Evolutionary conservation across 768 basidiomycete species (phyloP), one percentile per base, ranked within the genome.

Genomic region (Phaffia australis): DNA sequence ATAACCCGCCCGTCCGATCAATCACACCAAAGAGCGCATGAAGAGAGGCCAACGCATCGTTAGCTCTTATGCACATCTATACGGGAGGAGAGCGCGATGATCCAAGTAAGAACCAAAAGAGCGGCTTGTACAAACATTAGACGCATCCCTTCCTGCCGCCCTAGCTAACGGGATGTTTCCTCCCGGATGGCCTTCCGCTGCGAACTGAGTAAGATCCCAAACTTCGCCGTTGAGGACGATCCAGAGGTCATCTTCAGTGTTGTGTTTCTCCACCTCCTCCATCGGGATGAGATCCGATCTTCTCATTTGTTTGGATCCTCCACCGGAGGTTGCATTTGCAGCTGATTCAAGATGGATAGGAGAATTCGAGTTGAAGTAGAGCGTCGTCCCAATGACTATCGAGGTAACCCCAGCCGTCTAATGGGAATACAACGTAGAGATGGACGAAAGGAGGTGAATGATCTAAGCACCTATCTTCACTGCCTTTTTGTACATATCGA

Each of bases 121-220:
- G 11, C 35, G 35, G 11, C 11, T 5, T 42, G 35, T 42, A 42
- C 35, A 11, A 19, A 59, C 72, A 16, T 64, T 51, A 1, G 73
- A 70, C 3, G 74, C 75, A 51, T 76, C 75, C 32, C 68, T 71
- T 5, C 75, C 75, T 54, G 75, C 75, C 19, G 65, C 70, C 25
- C 72, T 67, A 47, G 73, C 70, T 9, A 76, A 72, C 0, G 73
- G 72, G 1, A 67, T 67, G 42, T 71, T 67, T 54, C 75, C 75
- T 7, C 75, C 75, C 11, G 75, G 75, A 71, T 76, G 75, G 18
- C 63, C 69, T 59, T 71, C 69, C 8, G 11, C 15, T 63, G 72
- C 65, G 49, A 76, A 74, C 69, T 73, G 71, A 2, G 75, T 75
- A 56, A 76, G 65, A 65, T 76, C 75, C 69, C 74, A 76, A 18